Percentiles rank a stretch among this genome's conserved stretches.
phyloP scores from a whole-genome alignment of 2,329 filamentous ascomycete genomes.

The Sclerotinia sclerotiorum region DNA sequence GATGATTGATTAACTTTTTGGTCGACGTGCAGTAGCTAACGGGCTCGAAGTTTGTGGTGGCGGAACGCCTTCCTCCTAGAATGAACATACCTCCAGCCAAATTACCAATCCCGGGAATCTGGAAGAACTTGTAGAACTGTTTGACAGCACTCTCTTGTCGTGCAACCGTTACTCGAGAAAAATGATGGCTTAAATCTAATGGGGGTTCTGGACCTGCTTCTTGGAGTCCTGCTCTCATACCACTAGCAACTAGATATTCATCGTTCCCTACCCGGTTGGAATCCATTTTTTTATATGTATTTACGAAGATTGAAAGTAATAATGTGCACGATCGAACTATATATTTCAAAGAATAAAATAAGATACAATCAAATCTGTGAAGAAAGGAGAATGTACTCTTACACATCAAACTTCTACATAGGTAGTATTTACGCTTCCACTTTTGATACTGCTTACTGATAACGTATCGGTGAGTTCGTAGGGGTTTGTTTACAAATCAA shows the following conservation, averaged over 20 bases:
- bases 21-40: background rate
- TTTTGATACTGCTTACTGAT: conserved; percentile 14
- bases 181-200: conserved; percentile 76
- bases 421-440: background rate
- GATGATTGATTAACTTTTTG: conserved; percentile 25
- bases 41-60: conserved; percentile 2
- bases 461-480: conserved; percentile 5
- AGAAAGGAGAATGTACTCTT: background rate
- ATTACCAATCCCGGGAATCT: conserved; percentile 61
- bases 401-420: background rate
- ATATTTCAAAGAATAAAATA: background rate
- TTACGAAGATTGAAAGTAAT: background rate
- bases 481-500: conserved; percentile 9
- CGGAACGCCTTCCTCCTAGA: background rate
- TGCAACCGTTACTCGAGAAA: conserved; percentile 66
- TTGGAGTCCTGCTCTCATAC: conserved; percentile 22
- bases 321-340: background rate
- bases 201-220: conserved; percentile 46
- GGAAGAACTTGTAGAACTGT: conserved; percentile 81
- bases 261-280: background rate
- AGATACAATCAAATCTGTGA: conserved; percentile 4
- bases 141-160: conserved; percentile 70
- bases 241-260: conserved; percentile 10
- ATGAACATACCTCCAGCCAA: conserved; percentile 58
- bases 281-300: background rate